phyloP scores from a whole-genome alignment of 2,329 filamentous ascomycete species.

The Phyllosticta capitalensis region DNA sequence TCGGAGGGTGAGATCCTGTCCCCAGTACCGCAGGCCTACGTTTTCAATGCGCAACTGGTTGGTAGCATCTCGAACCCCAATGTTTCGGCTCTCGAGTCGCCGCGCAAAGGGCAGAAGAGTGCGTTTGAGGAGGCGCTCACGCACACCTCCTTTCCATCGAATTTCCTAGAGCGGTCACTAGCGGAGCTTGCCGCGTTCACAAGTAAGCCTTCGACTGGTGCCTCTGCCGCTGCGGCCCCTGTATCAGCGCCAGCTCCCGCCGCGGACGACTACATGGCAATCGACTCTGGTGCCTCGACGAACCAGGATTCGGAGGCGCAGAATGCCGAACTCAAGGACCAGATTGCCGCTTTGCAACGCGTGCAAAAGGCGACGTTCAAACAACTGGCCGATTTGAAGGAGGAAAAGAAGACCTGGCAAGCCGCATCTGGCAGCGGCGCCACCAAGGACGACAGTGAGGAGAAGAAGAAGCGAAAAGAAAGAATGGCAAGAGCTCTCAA shows the following conservation, averaged over 20 bases:
- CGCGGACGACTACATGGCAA: slow-evolving; percentile 30
- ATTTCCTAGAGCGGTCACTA: slow-evolving; percentile 30
- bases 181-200: slow-evolving; percentile 25
- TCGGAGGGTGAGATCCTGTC: slow-evolving; percentile 20
- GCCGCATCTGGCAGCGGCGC: slow-evolving; percentile 18
- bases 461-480: neutral
- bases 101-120: slow-evolving; percentile 13
- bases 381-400: slow-evolving; percentile 34
- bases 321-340: slow-evolving; percentile 24
- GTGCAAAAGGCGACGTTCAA: slow-evolving; percentile 37
- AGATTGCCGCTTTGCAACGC: slow-evolving; percentile 35
- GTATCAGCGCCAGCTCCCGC: slow-evolving; percentile 7
- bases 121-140: slow-evolving; percentile 33
- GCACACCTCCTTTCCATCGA: slow-evolving; percentile 33
- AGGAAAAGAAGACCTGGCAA: slow-evolving; percentile 28
- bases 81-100: slow-evolving; percentile 22
- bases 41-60: slow-evolving; percentile 55
- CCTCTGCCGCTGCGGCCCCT: slow-evolving; percentile 4
- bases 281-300: slow-evolving; percentile 16
- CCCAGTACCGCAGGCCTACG: slow-evolving; percentile 48
- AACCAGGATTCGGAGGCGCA: neutral
- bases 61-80: slow-evolving; percentile 18
- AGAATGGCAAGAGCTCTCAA: neutral
- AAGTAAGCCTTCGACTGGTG: neutral
- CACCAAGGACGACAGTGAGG: neutral